Percentiles rank a stretch among this genome's conserved stretches.
Evolutionary conservation across 306 rosid species (phyloP).

Genomic region (Acacia crassicarpa): DNA sequence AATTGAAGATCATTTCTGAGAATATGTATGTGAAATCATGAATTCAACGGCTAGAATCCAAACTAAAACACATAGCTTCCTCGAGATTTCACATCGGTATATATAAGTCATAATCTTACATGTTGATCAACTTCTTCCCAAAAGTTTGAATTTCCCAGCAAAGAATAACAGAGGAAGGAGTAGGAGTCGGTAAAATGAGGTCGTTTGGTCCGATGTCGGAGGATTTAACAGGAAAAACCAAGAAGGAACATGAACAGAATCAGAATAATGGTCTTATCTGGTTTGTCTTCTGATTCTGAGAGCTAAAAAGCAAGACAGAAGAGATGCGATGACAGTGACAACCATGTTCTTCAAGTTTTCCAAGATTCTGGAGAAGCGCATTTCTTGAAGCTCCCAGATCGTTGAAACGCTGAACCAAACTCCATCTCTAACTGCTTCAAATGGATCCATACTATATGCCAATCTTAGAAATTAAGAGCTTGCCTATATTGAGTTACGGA

Average conservation of each 20-base stretch:
- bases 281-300: constrained; percentile 11
- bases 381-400: constrained; percentile 53
- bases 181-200: not conserved
- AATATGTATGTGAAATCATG: not conserved
- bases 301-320: constrained; percentile 43
- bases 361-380: constrained; percentile 41
- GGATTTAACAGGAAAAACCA: not conserved
- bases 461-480: not conserved
- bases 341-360: constrained; percentile 30
- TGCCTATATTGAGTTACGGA: not conserved
- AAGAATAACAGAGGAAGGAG: not conserved
- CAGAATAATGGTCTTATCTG: not conserved
- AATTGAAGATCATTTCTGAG: not conserved
- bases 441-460: not conserved
- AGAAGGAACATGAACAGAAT: not conserved
- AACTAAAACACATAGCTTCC: not conserved
- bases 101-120: not conserved
- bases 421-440: not conserved
- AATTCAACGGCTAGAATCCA: not conserved
- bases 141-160: not conserved
- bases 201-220: not conserved
- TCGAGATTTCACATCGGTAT: not conserved
- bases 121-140: not conserved
- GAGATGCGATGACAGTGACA: constrained; percentile 31
- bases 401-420: constrained; percentile 36